Conservation (phyloP, 352 stramenopile genomes). For the Phytophthora sp. region DNA sequence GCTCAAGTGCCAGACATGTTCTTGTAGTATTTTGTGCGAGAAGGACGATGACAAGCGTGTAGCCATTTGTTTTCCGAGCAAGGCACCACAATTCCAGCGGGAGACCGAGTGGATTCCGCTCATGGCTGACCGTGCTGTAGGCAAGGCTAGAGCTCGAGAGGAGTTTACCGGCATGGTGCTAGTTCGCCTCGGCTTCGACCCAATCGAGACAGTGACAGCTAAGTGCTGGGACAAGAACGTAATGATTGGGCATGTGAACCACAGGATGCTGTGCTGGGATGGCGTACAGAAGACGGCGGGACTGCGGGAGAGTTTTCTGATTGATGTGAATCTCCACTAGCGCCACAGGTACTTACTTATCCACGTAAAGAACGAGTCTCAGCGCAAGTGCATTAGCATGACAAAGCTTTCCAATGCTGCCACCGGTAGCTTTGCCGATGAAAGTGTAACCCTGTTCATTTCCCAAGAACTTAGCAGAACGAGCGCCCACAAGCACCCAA, state of each 20-base stretch:
- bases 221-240: constrained; percentile 65
- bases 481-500: constrained; percentile 41
- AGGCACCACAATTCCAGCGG: constrained; percentile 44
- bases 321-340: constrained; percentile 64
- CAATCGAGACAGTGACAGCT: constrained; percentile 49
- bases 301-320: constrained; percentile 33
- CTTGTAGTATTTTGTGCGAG: constrained; percentile 76
- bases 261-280: constrained; percentile 67
- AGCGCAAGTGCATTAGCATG: constrained; percentile 51
- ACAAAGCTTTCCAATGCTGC: constrained; percentile 22
- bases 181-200: constrained; percentile 71
- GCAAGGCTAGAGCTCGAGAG: constrained; percentile 48
- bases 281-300: constrained; percentile 41
- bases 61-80: constrained; percentile 69
- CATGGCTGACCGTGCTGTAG: constrained; percentile 64
- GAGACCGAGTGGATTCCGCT: constrained; percentile 69
- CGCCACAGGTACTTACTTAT: constrained; percentile 71
- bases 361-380: constrained; percentile 59
- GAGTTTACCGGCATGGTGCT: constrained; percentile 75
- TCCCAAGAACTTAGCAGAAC: constrained; percentile 60
- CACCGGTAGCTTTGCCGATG: constrained; percentile 7
- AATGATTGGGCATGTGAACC: constrained; percentile 63
- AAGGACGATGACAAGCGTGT: constrained; percentile 64
- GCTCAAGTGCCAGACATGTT: constrained; percentile 84
- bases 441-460: constrained; percentile 44